These are phyloP conservation scores for Ophiosphaerella korrae DNA, from an alignment of 2,329 filamentous ascomycete species.

Conservation along the genomic window DNA sequence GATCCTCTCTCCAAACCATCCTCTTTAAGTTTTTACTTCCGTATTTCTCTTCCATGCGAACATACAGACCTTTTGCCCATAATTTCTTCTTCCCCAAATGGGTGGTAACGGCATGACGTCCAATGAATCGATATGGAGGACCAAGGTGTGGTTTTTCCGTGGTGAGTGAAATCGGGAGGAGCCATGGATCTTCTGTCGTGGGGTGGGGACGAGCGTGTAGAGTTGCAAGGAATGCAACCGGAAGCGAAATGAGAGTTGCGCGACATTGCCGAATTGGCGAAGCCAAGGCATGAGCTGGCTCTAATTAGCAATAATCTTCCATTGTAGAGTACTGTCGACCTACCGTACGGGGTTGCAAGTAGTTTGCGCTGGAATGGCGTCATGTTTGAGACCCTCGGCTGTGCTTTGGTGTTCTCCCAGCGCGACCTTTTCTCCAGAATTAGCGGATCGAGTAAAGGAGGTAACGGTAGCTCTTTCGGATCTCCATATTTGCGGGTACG, in stretches of 20 bases:
- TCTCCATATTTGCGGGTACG: slow-evolving; percentile 41
- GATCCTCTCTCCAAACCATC: slow-evolving; percentile 55
- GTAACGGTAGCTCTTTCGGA: slow-evolving; percentile 50
- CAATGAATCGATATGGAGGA: slow-evolving; percentile 28
- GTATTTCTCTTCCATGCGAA: slow-evolving; percentile 44
- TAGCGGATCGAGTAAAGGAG: slow-evolving; percentile 55
- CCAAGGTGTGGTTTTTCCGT: slow-evolving; percentile 29
- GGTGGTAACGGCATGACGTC: slow-evolving; percentile 15
- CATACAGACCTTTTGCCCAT: slow-evolving; percentile 27
- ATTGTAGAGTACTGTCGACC: not conserved
- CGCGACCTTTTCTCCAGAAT: slow-evolving; percentile 43
- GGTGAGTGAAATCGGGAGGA: slow-evolving; percentile 55
- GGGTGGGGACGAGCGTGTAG: slow-evolving; percentile 65
- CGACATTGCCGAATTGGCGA: slow-evolving; percentile 64
- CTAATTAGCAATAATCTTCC: slow-evolving; percentile 5
- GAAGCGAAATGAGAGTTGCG: slow-evolving; percentile 57
- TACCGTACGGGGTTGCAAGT: slow-evolving; percentile 68
- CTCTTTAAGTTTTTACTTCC: slow-evolving; percentile 35
- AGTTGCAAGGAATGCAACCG: slow-evolving; percentile 66
- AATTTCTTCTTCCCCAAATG: slow-evolving; percentile 25
- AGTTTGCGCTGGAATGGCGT: slow-evolving; percentile 64
- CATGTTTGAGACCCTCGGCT: slow-evolving; percentile 49
- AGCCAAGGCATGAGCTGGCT: slow-evolving; percentile 65
- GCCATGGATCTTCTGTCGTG: slow-evolving; percentile 59
- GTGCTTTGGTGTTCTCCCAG: slow-evolving; percentile 48